These are phyloP conservation scores for Lophiostoma macrostomum DNA, from an alignment of 495 filamentous ascomycete species.

Conservation along the genomic window DNA sequence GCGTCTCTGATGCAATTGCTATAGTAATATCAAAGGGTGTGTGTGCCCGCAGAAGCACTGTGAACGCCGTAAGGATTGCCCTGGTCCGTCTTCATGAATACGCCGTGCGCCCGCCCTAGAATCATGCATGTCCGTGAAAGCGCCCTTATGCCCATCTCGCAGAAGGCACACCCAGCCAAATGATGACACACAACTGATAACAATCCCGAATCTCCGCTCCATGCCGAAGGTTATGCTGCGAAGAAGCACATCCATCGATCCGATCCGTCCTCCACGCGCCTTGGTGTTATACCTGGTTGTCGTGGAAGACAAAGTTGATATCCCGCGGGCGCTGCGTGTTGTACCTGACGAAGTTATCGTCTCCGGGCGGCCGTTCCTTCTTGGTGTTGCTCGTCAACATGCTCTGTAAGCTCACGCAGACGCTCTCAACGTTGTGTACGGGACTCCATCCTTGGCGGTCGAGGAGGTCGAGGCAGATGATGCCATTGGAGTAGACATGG, in stretches of 20 bases:
- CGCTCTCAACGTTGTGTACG: conserved; percentile 93
- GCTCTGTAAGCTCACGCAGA: conserved; percentile 96
- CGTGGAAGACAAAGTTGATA: conserved; percentile 65
- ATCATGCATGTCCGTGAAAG: not conserved
- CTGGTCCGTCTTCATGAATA: too few relatives aligned
- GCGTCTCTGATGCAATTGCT: too few relatives aligned
- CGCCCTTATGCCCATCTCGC: not conserved
- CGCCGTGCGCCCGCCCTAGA: too few relatives aligned
- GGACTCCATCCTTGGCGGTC: conserved; percentile 87
- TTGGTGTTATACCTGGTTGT: conserved; percentile 13
- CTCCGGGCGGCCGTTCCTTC: conserved; percentile 76
- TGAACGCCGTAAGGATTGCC: too few relatives aligned
- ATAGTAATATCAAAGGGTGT: too few relatives aligned
- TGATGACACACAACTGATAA: too few relatives aligned
- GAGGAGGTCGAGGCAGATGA: conserved; percentile 95
- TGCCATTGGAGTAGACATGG: conserved; percentile 96
- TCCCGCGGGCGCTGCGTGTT: conserved; percentile 77
- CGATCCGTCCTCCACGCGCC: not conserved
- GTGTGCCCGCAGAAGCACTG: too few relatives aligned
- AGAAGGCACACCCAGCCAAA: too few relatives aligned
- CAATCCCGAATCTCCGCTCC: too few relatives aligned
- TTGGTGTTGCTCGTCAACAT: conserved; percentile 95
- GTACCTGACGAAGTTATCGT: conserved; percentile 76
- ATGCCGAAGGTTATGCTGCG: not conserved
- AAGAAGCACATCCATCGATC: not conserved